Evolutionary conservation across 148 eudicot genomes (phyloP).

Genomic region (Fallopia convolvulus): DNA sequence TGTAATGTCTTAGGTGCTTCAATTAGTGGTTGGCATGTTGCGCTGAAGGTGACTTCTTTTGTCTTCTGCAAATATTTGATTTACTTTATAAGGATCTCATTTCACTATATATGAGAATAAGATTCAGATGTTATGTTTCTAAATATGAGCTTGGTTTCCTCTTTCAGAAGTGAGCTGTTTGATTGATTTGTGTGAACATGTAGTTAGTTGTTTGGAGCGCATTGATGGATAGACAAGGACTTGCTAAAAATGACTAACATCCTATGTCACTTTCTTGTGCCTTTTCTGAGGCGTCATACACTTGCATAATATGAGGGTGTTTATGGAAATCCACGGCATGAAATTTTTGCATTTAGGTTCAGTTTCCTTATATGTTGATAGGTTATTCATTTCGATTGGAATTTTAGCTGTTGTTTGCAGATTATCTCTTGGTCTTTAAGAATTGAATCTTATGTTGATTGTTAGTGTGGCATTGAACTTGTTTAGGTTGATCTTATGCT

Average conservation of each 20-base stretch:
- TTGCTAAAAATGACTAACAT: neutral
- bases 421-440: neutral
- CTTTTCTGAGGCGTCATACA: neutral
- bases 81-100: neutral
- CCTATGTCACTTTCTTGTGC: slow-evolving; percentile 3
- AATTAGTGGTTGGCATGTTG: neutral
- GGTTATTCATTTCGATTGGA: neutral
- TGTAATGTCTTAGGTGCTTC: neutral
- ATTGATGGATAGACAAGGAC: neutral
- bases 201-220: neutral
- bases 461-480: too few species aligned
- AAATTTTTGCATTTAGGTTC: neutral
- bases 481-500: too few species aligned
- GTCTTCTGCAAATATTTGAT: neutral
- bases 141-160: neutral
- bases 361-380: neutral
- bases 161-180: neutral
- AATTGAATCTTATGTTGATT: too few species aligned
- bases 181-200: neutral
- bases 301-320: neutral
- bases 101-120: neutral
- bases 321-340: neutral
- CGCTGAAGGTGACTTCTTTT: neutral
- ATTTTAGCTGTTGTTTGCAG: neutral
- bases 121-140: neutral